A percentile compares a stretch with the other conserved stretches of the same genome.
These are phyloP conservation scores for Plenodomus tracheiphilus DNA, from an alignment of 2,329 filamentous ascomycete species.

Conservation along the genomic window DNA sequence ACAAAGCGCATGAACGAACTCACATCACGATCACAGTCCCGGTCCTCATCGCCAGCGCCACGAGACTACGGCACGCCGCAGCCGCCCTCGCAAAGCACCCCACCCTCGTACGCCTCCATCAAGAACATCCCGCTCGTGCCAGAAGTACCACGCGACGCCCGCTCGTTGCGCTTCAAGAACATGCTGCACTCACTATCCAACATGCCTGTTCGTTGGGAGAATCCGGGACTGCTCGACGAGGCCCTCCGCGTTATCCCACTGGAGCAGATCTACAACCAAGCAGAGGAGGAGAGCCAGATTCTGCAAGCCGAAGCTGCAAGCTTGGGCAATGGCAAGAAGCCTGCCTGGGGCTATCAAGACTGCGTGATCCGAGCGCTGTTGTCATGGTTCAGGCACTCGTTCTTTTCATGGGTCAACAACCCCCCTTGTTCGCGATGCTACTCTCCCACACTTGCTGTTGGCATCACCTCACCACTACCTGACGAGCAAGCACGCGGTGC, in stretches of 20 bases:
- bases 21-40: conserved; percentile 61
- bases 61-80: conserved; percentile 51
- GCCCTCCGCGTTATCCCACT: conserved; percentile 84
- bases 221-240: conserved; percentile 91
- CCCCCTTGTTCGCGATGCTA: conserved; percentile 81
- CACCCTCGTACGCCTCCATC: conserved; percentile 64
- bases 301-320: conserved; percentile 86
- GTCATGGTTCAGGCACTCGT: conserved; percentile 93
- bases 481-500: conserved; percentile 91
- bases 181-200: conserved; percentile 82
- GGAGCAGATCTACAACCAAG: conserved; percentile 89
- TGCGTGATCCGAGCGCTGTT: conserved; percentile 89
- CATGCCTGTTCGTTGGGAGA: conserved; percentile 93
- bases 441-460: conserved; percentile 79
- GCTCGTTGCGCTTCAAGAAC: conserved; percentile 60
- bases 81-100: conserved; percentile 41
- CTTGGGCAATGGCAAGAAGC: conserved; percentile 75
- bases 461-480: conserved; percentile 80
- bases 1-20: conserved; percentile 87
- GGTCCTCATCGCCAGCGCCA: conserved; percentile 62
- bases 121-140: conserved; percentile 72
- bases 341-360: conserved; percentile 97
- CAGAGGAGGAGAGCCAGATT: conserved; percentile 90
- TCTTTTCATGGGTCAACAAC: conserved; percentile 97
- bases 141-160: conserved; percentile 64